Evolutionary conservation across 345 rosid genomes (phyloP), one percentile per base, ranked within the genome.

Genomic region (Hibiscus tridactylites): DNA sequence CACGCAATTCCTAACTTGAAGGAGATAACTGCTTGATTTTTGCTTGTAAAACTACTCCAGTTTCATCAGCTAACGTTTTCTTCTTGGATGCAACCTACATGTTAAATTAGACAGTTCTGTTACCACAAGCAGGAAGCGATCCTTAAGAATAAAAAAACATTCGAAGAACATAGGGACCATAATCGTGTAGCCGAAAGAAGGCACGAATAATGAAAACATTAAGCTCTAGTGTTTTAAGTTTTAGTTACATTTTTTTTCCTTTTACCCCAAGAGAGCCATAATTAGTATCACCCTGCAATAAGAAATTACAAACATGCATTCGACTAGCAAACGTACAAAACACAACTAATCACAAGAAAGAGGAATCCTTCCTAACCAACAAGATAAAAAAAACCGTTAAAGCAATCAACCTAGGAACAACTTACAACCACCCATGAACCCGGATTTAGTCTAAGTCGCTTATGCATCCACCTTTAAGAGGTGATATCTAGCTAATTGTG

Each of bases 31-130:
- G 97, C 77, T 82, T 92, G 83, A 92, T 58, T 75, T 89, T 92
- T n/a, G 87, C 73, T 75, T 92, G 97, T 70, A 92, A 82, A 47
- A 90, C 71, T 67, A 81, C 87, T 26, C 88, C 88, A 19, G 92
- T 97, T 82, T 95, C 99, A 77, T 92, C 97, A 56, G 96, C 92
- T 53, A 90, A 71, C 8, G 68, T 85, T 84, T 90, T 92, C 98
- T 95, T 95, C 75, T 90, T 90, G 2, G 97, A 77, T 17, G 97
- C 93, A 66, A 95, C 91, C 99, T 95, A 86, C 81, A 73, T 68
- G 74, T 50, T 75, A 44, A 6, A 73, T 49, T 75, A 72, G 46
- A 71, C 28, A 21, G 19, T 35, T 42, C 16, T 26, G 17, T 35
- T 16, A 54, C 61, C 26, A 35, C n/a, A 60, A 60, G 8, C 2